These are phyloP conservation scores for Pezicula rhizophila DNA, from an alignment of 2,329 filamentous ascomycete genomes.

Conservation along the genomic window DNA sequence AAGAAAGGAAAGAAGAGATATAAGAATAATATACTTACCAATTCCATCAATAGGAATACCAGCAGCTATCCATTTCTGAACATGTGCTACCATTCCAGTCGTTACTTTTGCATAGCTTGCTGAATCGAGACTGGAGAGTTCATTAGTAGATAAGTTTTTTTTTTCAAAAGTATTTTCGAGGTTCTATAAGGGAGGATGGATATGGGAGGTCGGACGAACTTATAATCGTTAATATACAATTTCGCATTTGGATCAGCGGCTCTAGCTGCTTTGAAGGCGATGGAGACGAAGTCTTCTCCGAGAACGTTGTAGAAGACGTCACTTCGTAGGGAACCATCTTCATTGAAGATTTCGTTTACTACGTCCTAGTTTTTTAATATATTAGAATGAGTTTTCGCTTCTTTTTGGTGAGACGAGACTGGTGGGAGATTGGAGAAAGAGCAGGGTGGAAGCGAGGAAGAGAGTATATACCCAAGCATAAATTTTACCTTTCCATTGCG, in stretches of 20 bases:
- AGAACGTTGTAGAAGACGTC: conserved; percentile 63
- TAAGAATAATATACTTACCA: conserved; percentile 19
- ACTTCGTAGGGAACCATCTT: conserved; percentile 39
- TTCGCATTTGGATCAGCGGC: conserved; percentile 60
- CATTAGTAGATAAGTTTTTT: conserved; percentile 24
- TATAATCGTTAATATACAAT: conserved; percentile 73
- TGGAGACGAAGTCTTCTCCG: conserved; percentile 62
- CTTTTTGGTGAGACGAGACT: conserved; percentile 48
- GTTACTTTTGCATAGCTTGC: conserved; percentile 56
- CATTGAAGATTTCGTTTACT: conserved; percentile 58
- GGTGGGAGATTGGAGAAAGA: too few species aligned
- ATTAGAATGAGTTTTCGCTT: conserved; percentile 34
- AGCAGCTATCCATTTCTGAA: conserved; percentile 56
- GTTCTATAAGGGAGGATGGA: conserved; percentile 20
- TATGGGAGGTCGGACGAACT: conserved; percentile 40
- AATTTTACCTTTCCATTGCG: conserved; percentile 58
- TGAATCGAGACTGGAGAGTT: conserved; percentile 47
- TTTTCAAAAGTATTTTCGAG: conserved; percentile 47
- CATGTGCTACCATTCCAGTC: conserved; percentile 47
- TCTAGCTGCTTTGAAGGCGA: conserved; percentile 64
- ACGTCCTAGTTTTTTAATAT: conserved; percentile 44
- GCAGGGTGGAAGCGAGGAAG: conserved; percentile 37
- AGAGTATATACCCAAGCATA: conserved; percentile 43
- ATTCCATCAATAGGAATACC: conserved; percentile 63
- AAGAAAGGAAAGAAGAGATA: neutral